Evolutionary conservation across 2,329 filamentous ascomycete genomes (phyloP), one percentile per base, ranked within the genome.

Genomic region (Acrodontium crateriforme): DNA sequence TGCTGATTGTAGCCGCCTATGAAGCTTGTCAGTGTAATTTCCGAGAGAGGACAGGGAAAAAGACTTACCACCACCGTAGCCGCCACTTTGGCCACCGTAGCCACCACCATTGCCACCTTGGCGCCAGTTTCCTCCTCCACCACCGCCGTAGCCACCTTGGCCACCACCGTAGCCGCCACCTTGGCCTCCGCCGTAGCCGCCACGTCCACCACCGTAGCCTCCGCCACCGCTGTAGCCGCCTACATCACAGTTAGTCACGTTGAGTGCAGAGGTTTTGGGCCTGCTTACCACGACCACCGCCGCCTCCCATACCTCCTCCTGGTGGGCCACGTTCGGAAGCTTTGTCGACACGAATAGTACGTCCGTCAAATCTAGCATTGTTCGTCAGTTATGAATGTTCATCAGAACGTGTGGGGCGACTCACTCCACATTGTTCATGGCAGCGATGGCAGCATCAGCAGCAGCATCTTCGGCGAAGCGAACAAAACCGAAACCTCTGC

Each of bases 401-500:
- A 22, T n/a, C 20, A 22, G 20, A 22, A 22, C 4, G 13, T 5
- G 4, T 8, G 21, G 16, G 9, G 22, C n/a, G 18, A 52, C 80
- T 58, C 69, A 94, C 87, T 94, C 84, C 46, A 81, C 65, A 53
- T 85, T 84, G 65, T 89, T 87, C 81, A 89, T 85, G 40, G 64
- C 63, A 24, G 65, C 56, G 54, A 87, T 87, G 23, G 82, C 82
- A 41, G 68, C 67, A 49, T 84, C 74, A 37, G 82, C 81, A 56
- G 85, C 78, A 24, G 65, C 59, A 40, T 85, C 81, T 40, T 74
- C 72, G 28, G 71, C 62, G 60, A 87, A 98, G 46, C 85, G 80
- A 39, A 98, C 87, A 56, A 95, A 95, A 25, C 89, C 89, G 56
- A 95, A 98, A 36, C 89, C 89, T 56, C 89, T 82, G 67, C 85